Evolutionary conservation across 495 filamentous ascomycete species (phyloP).

Genomic region (Achaetomiella virescens): DNA sequence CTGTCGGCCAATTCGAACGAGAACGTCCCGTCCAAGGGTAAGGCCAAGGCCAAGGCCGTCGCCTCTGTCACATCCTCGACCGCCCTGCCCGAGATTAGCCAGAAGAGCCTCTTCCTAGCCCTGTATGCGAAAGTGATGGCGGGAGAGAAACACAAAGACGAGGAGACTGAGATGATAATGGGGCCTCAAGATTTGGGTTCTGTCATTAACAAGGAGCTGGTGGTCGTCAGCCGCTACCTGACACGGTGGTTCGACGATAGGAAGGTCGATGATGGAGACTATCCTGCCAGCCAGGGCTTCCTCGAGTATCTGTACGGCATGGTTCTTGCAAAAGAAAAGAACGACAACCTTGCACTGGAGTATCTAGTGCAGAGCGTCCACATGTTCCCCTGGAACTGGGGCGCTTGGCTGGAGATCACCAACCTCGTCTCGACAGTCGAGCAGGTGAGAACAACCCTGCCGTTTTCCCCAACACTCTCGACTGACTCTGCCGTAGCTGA

Average conservation of each 20-base stretch:
- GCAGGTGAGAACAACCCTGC: slow-evolving; percentile 53
- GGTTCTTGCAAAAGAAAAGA: slow-evolving; percentile 83
- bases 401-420: slow-evolving; percentile 86
- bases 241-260: slow-evolving; percentile 69
- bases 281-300: slow-evolving; percentile 70
- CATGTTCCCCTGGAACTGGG: slow-evolving; percentile 89
- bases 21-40: slow-evolving; percentile 48
- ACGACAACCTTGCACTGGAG: slow-evolving; percentile 71
- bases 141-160: slow-evolving; percentile 92
- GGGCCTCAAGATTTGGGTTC: slow-evolving; percentile 83
- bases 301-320: slow-evolving; percentile 87
- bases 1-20: slow-evolving; percentile 43
- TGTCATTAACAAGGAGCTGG: slow-evolving; percentile 76
- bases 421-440: slow-evolving; percentile 68
- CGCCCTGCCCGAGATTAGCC: slow-evolving; percentile 53
- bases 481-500: slow-evolving; percentile 35
- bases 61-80: slow-evolving; percentile 15
- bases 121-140: slow-evolving; percentile 89
- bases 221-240: slow-evolving; percentile 64
- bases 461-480: no score
- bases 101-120: slow-evolving; percentile 86
- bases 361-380: slow-evolving; percentile 83
- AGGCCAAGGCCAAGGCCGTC: slow-evolving; percentile 42
- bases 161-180: slow-evolving; percentile 96
- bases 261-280: slow-evolving; percentile 51